Evolutionary conservation across 108 stramenopile species (phyloP), one percentile per base, ranked within the genome.

Genomic region (Cyclostephanos tholiformis): DNA sequence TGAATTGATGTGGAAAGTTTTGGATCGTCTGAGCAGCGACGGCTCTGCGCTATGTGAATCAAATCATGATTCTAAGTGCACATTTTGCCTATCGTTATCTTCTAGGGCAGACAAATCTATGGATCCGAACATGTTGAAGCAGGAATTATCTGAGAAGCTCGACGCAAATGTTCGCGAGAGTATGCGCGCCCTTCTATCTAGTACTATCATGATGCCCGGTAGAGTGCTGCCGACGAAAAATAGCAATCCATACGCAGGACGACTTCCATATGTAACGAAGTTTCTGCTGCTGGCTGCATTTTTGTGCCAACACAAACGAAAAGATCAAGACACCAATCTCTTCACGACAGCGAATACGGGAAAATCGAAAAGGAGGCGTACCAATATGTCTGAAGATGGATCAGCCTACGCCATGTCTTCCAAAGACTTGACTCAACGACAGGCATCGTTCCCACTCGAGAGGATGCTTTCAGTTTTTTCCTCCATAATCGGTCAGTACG

Each of bases 281-380:
- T 89, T 88, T 63, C 36, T 92, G 36, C 74, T 90, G 3, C 59
- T 92, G 16, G 79, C 91, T 39, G 86, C 89, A 9, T 92, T 82
- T 71, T 67, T 92, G 16, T 92, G 91, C 52, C 91, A 92, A 62
- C 70, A 87, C 58, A 92, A 92, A 65, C 72, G 74, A 26, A 66
- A 84, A 6, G 87, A 90, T 26, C 74, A 77, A 20, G 91, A 92
- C 38, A 52, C 59, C 29, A 76, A 82, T 23, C 56, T 90, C 8
- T 92, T 87, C 65, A 86, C 89, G 12, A 71, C 69, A 32, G 71
- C 79, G n/a, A 83, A 80, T 26, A 86, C 82, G 35, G 88, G 88
- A 26, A 82, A 85, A 55, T 60, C 77, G 20, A 61, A 65, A 32
- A 83, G 74, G 6, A 59, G 61, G 46, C 71, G 58, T 11, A 25